Evolutionary conservation across 1,139 yeast species (phyloP), one percentile per base, ranked within the genome.

Genomic region (Candida neerlandica): DNA sequence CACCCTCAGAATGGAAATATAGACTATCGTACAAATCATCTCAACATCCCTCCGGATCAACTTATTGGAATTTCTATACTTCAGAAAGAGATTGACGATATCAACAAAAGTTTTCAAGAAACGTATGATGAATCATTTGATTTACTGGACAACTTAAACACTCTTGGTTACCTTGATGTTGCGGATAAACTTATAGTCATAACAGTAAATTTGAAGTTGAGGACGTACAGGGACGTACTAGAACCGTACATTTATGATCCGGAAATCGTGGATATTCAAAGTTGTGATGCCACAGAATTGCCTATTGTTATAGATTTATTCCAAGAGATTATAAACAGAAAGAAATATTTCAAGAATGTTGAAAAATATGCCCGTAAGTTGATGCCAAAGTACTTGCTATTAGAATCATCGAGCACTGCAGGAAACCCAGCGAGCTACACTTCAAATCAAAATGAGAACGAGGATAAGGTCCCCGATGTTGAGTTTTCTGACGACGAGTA

Each of bases 211-310:
- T 21, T 49, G 4, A 15, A 19, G 29, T 41, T 50, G 38, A 45
- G 51, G 27, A 6, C 27, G 11, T 51, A 48, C 40, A 12, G 15
- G 7, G 47, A 41, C 4, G 12, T 11, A 11, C 33, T 53, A 2
- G 53, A 54, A 30, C 53, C 54, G 2, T 46, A 32, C 23, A 29
- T 52, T 9, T 51, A 46, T 44, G 56, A 51, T 40, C 52, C 41
- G 9, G 41, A 48, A 3, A 15, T 50, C 30, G 39, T 52, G 21
- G 44, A 49, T 10, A 43, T 15, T 14, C 16, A 30, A 35, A 4
- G 4, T 11, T 35, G 23, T 18, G 39, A 18, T 10, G 10, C n/a
- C 2, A 16, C 5, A 2, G 39, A 35, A 9, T 18, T 10, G 19
- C n/a, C 5, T 10, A 12, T 16, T 10, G 12, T 35, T 35, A 2